Percentiles rank a stretch among this genome's conserved stretches.
These are phyloP conservation scores for Cordyceps tenuipes DNA, from an alignment of 2,329 filamentous ascomycete genomes.

Conservation along the genomic window DNA sequence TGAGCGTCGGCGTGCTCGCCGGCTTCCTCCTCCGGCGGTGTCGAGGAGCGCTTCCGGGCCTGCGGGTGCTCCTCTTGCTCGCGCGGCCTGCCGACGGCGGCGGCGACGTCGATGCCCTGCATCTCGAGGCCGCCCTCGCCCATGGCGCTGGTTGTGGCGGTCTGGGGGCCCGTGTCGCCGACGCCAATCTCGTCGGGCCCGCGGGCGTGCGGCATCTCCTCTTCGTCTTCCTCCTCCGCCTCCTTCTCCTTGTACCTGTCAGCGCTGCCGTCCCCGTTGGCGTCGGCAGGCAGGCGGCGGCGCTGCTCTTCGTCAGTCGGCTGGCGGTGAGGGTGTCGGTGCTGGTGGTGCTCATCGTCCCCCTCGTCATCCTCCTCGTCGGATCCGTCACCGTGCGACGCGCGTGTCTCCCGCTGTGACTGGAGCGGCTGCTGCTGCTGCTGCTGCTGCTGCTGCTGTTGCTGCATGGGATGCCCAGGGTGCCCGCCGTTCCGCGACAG, in stretches of 20 bases:
- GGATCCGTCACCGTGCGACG: constrained; percentile 13
- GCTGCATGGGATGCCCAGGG: background rate
- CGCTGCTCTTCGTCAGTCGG: background rate
- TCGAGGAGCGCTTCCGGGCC: background rate
- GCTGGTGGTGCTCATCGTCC: constrained; percentile 8
- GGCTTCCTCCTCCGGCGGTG: background rate
- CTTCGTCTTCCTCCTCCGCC: constrained; percentile 47
- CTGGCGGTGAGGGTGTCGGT: background rate
- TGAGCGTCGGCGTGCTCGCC: constrained; percentile 10
- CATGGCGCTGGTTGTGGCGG: constrained; percentile 30
- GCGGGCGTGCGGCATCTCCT: constrained; percentile 68
- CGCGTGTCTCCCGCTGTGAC: constrained; percentile 6
- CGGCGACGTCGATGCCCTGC: constrained; percentile 51
- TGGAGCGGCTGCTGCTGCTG: constrained; percentile 1
- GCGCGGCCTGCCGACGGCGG: constrained; percentile 48
- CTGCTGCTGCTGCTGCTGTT: background rate
- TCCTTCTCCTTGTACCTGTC: constrained; percentile 14
- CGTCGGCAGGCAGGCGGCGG: constrained; percentile 4
- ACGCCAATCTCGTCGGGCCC: constrained; percentile 80
- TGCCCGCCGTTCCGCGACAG: constrained; percentile 35
- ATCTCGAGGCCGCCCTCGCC: constrained; percentile 36
- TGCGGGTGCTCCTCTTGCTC: constrained; percentile 18
- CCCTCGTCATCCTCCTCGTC: constrained; percentile 11
- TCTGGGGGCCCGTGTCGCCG: constrained; percentile 75
- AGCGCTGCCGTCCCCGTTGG: constrained; percentile 19